These are phyloP conservation scores for Globisporangium emineosum DNA, from an alignment of 352 stramenopile species.

Conservation along the genomic window DNA sequence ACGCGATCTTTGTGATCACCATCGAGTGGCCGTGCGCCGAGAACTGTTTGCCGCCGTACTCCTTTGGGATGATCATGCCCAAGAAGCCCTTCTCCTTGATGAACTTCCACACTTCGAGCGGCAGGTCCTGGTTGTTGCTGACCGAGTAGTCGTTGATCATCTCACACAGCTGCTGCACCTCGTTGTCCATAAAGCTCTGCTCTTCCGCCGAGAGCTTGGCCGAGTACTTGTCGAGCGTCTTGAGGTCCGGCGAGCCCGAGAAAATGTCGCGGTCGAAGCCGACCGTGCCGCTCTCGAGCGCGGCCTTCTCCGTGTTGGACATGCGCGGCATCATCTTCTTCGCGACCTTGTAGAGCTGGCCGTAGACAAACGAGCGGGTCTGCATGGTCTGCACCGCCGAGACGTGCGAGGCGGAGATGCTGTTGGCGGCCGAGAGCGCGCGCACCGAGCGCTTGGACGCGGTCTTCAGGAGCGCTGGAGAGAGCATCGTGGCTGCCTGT, in stretches of 20 bases:
- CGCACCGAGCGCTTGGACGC: slow-evolving; percentile 36
- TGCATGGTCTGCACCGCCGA: slow-evolving; percentile 57
- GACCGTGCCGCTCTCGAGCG: slow-evolving; percentile 93
- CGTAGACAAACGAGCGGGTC: slow-evolving; percentile 78
- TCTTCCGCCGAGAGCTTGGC: slow-evolving; percentile 92
- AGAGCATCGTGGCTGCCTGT: slow-evolving; percentile 26
- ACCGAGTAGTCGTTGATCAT: slow-evolving; percentile 96
- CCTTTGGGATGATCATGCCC: slow-evolving; percentile 98
- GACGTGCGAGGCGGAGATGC: not conserved
- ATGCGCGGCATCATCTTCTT: slow-evolving; percentile 96
- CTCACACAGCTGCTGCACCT: slow-evolving; percentile 94
- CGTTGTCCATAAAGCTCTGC: slow-evolving; percentile 94
- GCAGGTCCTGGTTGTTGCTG: slow-evolving; percentile 90
- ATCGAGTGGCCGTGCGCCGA: slow-evolving; percentile 88
- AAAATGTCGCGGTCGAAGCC: slow-evolving; percentile 99
- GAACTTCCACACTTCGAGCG: slow-evolving; percentile 92
- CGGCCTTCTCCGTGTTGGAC: slow-evolving; percentile 94
- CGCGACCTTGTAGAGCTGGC: slow-evolving; percentile 91
- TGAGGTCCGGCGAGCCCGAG: slow-evolving; percentile 89
- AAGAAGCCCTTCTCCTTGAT: slow-evolving; percentile 97
- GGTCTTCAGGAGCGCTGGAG: slow-evolving; percentile 38
- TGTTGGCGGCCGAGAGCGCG: slow-evolving; percentile 6
- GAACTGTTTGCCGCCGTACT: slow-evolving; percentile 92
- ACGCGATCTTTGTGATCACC: slow-evolving; percentile 93
- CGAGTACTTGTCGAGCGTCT: slow-evolving; percentile 93